Evolutionary conservation across 2,329 filamentous ascomycete genomes (phyloP).

Genomic region (Pseudocercospora vitis): DNA sequence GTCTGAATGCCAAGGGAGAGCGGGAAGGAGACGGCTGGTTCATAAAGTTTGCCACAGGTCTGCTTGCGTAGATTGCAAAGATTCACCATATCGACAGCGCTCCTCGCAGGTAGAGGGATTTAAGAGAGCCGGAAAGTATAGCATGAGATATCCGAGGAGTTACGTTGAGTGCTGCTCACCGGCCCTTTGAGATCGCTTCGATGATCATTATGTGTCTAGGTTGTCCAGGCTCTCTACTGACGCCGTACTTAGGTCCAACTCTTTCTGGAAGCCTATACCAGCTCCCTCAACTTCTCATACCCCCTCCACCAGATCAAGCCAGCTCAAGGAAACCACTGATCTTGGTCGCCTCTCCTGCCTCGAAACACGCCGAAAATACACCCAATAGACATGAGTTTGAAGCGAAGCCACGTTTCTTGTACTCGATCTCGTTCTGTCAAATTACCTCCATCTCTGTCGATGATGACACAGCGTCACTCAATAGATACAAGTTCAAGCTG

Average conservation of each 20-base stretch:
- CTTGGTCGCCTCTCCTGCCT: not conserved
- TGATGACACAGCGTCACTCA: too few relatives aligned
- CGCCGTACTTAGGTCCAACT: constrained; percentile 3
- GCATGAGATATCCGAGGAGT: not conserved
- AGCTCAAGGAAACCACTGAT: constrained; percentile 7
- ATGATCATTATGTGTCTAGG: constrained; percentile 8
- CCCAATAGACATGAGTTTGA: too few relatives aligned
- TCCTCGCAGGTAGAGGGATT: not conserved
- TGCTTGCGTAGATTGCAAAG: not conserved
- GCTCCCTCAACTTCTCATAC: constrained; percentile 1
- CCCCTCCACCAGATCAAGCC: not conserved
- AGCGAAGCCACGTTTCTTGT: too few relatives aligned
- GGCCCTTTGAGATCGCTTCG: constrained; percentile 4
- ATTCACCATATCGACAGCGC: constrained; percentile 7
- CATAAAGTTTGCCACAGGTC: constrained; percentile 30
- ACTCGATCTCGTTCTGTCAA: too few relatives aligned
- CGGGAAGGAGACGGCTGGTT: constrained; percentile 48
- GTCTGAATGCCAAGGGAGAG: constrained; percentile 45
- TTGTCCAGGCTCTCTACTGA: constrained; percentile 3
- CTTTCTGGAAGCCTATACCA: constrained; percentile 3
- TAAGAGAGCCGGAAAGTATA: not conserved
- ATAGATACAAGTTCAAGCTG: too few relatives aligned
- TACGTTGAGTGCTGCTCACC: not conserved
- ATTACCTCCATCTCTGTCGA: too few relatives aligned
- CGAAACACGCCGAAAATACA: too few relatives aligned